A percentile compares a stretch with the other conserved stretches of the same genome.
Conservation (phyloP, 2,329 filamentous ascomycete species). For the Scopulariopsis brevicaulis region DNA sequence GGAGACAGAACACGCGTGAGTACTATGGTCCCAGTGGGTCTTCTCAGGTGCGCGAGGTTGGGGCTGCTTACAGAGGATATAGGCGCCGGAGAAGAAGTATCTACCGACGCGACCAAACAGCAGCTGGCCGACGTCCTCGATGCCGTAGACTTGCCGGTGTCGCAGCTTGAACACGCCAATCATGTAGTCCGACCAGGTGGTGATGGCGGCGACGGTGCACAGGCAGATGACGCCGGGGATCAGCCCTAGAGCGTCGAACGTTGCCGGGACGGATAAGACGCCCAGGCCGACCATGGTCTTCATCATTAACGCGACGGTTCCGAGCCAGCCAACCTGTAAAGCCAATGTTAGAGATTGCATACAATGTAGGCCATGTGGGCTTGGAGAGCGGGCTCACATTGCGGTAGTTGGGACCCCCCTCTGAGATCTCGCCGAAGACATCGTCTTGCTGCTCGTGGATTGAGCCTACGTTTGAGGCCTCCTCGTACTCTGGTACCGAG, state of each 20-base stretch:
- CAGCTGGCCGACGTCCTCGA: slow-evolving; percentile 36
- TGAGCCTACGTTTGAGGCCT: not conserved
- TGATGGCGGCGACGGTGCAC: slow-evolving; percentile 25
- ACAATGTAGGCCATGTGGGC: not conserved
- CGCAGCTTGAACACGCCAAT: slow-evolving; percentile 37
- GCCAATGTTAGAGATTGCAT: slow-evolving; percentile 11
- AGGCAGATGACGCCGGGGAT: slow-evolving; percentile 35
- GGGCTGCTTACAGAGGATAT: slow-evolving; percentile 18
- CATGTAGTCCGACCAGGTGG: slow-evolving; percentile 35
- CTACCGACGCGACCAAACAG: slow-evolving; percentile 35
- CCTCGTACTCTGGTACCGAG: not conserved
- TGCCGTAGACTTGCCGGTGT: slow-evolving; percentile 37
- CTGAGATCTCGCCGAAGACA: slow-evolving; percentile 17
- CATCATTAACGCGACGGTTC: slow-evolving; percentile 29
- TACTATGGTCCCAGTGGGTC: not conserved
- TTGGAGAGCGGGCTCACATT: slow-evolving; percentile 11
- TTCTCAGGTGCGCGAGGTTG: not conserved
- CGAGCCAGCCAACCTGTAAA: slow-evolving; percentile 26
- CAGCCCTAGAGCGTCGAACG: slow-evolving; percentile 32
- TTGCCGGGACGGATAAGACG: slow-evolving; percentile 35
- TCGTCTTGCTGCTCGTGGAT: slow-evolving; percentile 17
- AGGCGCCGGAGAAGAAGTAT: slow-evolving; percentile 23
- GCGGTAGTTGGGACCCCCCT: slow-evolving; percentile 18
- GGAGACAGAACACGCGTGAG: slow-evolving; percentile 5
- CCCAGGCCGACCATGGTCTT: slow-evolving; percentile 31